Percentiles rank a stretch among this genome's conserved stretches.
Evolutionary conservation across 73 alveolate species (phyloP).

Genomic region (Symbiodinium pilosum): DNA sequence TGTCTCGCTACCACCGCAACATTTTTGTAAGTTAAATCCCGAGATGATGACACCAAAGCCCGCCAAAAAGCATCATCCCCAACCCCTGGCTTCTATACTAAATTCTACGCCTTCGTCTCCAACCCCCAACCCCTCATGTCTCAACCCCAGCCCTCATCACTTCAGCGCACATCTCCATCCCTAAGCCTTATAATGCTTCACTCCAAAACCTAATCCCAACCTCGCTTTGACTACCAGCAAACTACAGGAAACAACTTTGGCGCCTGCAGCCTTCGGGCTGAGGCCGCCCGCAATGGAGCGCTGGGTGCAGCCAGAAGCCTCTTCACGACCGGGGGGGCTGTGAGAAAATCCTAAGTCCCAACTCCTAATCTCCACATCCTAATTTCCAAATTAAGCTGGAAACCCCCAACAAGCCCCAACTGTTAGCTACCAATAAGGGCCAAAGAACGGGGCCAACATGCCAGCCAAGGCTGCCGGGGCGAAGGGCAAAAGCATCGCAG

Average conservation of each 20-base stretch:
- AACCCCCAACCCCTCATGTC: too few species aligned
- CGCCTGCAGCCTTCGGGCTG: neutral
- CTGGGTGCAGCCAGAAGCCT: neutral
- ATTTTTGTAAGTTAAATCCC: too few species aligned
- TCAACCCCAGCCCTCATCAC: neutral
- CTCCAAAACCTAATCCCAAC: neutral
- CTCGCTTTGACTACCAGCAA: neutral
- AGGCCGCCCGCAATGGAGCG: neutral
- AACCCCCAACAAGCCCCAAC: neutral
- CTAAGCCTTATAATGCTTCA: neutral
- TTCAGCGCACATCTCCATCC: neutral
- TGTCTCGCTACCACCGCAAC: too few species aligned
- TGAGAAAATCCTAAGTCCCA: neutral
- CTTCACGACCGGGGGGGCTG: too few species aligned
- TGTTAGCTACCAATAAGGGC: neutral
- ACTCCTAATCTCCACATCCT: too few species aligned
- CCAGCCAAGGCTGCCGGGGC: neutral
- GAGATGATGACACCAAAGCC: too few species aligned
- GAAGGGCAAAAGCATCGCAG: neutral
- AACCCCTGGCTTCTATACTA: neutral
- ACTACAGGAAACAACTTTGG: neutral
- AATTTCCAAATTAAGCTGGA: too few species aligned
- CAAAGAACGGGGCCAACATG: neutral
- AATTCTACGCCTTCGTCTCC: too few species aligned
- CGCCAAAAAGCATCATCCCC: neutral